Percentiles rank a stretch among this genome's conserved stretches.
Evolutionary conservation across 371 early-diverging fungal genomes (phyloP).

Genomic region (Mucor racemosus): DNA sequence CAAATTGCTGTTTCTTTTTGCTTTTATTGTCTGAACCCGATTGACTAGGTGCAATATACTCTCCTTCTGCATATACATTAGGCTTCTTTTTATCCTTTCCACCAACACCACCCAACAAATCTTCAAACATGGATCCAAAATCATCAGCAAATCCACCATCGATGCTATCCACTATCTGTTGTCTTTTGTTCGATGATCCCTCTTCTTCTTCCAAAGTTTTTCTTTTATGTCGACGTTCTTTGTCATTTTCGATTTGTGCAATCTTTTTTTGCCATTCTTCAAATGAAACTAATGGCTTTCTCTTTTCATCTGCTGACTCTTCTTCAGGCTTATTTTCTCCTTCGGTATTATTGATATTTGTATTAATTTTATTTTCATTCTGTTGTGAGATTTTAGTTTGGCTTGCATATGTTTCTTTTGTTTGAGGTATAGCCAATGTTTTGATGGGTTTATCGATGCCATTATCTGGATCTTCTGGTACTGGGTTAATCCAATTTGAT

Average conservation of each 20-base stretch:
- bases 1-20: conserved; percentile 27
- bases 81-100: conserved; percentile 25
- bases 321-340: not conserved
- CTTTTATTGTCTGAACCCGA: not conserved
- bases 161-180: conserved; percentile 51
- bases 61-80: conserved; percentile 39
- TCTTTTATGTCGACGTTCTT: conserved; percentile 27
- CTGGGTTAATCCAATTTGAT: not conserved
- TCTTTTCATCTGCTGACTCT: not conserved
- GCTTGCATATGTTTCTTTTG: not conserved
- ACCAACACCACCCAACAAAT: conserved; percentile 15
- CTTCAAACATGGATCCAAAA: conserved; percentile 55
- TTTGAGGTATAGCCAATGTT: not conserved
- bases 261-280: conserved; percentile 45
- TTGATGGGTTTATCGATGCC: not conserved
- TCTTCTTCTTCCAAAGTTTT: conserved; percentile 10
- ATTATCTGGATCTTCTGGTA: not conserved
- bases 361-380: not conserved
- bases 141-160: conserved; percentile 56
- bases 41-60: conserved; percentile 38
- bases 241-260: conserved; percentile 30
- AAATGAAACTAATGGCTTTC: conserved; percentile 38
- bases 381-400: not conserved
- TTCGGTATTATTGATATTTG: not conserved
- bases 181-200: conserved; percentile 16